Conservation (phyloP, 164 flowering plant species). For the Houttuynia cordata region DNA sequence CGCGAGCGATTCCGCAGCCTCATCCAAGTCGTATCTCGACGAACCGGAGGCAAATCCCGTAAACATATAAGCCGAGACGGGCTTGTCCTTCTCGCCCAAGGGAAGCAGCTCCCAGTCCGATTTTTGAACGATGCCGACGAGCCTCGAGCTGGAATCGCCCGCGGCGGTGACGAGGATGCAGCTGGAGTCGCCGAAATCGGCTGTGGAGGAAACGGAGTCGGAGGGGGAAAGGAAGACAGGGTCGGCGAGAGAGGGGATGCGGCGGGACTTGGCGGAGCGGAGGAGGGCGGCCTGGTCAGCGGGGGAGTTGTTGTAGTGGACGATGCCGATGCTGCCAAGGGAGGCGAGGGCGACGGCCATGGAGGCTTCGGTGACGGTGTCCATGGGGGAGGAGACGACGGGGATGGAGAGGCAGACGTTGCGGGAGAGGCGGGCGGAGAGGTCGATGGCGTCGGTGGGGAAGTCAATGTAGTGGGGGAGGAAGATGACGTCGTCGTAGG, state of each 20-base stretch:
- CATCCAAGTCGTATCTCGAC: constrained; percentile 33
- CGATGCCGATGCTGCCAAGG: constrained; percentile 74
- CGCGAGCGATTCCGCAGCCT: constrained; percentile 34
- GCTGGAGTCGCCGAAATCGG: constrained; percentile 28
- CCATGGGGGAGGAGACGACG: constrained; percentile 88
- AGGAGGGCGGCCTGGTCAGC: constrained; percentile 45
- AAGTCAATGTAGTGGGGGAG: constrained; percentile 90
- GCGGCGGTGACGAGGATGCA: constrained; percentile 43
- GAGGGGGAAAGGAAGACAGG: constrained; percentile 33
- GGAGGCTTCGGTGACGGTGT: constrained; percentile 75
- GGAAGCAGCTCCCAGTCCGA: constrained; percentile 36
- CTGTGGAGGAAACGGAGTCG: constrained; percentile 26
- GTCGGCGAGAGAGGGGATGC: constrained; percentile 44
- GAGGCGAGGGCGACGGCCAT: constrained; percentile 91
- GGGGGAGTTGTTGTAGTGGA: constrained; percentile 56
- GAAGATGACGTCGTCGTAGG: constrained; percentile 91
- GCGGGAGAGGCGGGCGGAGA: constrained; percentile 51
- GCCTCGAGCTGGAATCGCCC: constrained; percentile 35
- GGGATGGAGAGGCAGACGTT: constrained; percentile 58
- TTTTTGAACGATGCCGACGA: constrained; percentile 39
- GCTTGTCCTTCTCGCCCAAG: constrained; percentile 21
- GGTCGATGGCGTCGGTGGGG: constrained; percentile 61
- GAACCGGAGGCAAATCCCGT: constrained; percentile 17
- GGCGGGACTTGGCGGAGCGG: constrained; percentile 51
- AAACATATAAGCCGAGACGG: constrained; percentile 35